A percentile compares a stretch with the other conserved stretches of the same genome.
phyloP scores from a whole-genome alignment of 2,329 filamentous ascomycete genomes.

The Cadophora gregata region DNA sequence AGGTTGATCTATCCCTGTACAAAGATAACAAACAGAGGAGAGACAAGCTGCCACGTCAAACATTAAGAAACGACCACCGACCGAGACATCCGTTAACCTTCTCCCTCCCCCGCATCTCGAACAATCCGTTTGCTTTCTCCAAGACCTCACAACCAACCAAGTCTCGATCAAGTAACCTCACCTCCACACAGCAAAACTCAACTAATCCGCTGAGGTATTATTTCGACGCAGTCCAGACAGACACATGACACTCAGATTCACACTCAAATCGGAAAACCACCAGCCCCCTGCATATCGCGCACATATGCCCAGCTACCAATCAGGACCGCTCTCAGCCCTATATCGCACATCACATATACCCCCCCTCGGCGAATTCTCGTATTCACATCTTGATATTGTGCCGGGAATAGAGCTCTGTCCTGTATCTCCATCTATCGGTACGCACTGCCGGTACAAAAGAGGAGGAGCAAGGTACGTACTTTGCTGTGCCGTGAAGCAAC shows the following conservation, averaged over 20 bases:
- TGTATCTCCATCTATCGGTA: neutral
- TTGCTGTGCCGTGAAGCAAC: neutral
- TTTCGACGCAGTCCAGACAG: neutral
- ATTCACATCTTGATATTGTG: conserved; percentile 14
- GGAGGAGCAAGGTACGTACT: neutral
- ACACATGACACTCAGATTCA: neutral
- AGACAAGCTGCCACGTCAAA: conserved; percentile 1
- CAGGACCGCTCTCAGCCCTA: conserved; percentile 5
- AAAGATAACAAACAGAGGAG: neutral
- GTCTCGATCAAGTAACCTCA: neutral
- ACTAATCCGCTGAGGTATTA: neutral
- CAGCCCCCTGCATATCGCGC: neutral
- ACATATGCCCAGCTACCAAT: conserved; percentile 7
- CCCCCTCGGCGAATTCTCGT: neutral
- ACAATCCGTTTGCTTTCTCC: conserved; percentile 1
- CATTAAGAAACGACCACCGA: neutral
- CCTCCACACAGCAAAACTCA: neutral
- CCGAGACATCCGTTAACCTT: conserved; percentile 1
- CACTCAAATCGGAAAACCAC: neutral
- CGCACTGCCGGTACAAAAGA: neutral
- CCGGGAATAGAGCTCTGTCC: neutral
- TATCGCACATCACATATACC: conserved; percentile 16
- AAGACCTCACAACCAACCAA: neutral
- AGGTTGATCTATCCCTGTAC: neutral
- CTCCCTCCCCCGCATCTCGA: neutral